Conservation (phyloP, 148 eudicot genomes). For the Hydrangea macrophylla region DNA sequence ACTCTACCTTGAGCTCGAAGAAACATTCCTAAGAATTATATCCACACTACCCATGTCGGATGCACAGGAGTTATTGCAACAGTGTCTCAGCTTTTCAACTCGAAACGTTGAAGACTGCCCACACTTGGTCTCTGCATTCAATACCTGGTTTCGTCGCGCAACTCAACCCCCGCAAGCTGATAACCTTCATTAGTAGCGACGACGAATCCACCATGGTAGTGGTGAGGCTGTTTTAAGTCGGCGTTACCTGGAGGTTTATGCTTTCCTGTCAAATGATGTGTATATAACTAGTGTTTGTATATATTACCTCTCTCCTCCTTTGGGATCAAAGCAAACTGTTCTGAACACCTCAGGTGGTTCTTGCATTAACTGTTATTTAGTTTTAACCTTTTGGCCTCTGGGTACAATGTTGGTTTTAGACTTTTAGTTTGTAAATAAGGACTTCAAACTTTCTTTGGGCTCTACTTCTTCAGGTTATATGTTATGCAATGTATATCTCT, state of each 20-base stretch:
- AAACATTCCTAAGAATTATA: constrained; percentile 66
- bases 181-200: constrained; percentile 1
- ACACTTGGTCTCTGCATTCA: constrained; percentile 69
- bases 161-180: constrained; percentile 31
- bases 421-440: too few species aligned
- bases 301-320: background rate
- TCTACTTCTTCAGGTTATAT: too few species aligned
- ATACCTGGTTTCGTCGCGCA: constrained; percentile 89
- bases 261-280: constrained; percentile 1
- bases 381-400: too few species aligned
- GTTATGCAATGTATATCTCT: too few species aligned
- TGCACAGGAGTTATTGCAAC: constrained; percentile 71
- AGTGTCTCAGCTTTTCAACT: constrained; percentile 85
- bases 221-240: background rate
- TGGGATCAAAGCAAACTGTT: background rate
- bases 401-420: too few species aligned
- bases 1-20: constrained; percentile 64
- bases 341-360: too few species aligned
- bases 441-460: too few species aligned
- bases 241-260: background rate
- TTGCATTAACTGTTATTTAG: too few species aligned
- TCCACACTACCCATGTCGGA: constrained; percentile 78
- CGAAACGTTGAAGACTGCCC: constrained; percentile 77
- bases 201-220: background rate
- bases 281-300: background rate